Base-by-base conservation (phyloP, 2,329 filamentous ascomycete genomes). In the Fusarium sp. region DNA sequence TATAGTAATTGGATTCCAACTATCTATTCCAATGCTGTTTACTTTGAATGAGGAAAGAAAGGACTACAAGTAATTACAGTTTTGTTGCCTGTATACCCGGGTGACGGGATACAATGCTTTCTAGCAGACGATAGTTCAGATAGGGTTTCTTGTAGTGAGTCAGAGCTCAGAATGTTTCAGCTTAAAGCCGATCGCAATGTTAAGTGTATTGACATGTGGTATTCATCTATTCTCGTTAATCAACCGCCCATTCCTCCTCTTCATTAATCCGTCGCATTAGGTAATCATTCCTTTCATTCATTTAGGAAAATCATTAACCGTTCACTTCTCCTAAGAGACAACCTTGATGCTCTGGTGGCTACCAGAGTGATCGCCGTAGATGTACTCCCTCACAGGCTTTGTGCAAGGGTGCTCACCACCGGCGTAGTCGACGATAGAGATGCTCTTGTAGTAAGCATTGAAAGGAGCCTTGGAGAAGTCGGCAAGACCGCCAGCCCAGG, bases 401-500 rank as follows among this genome's bases (percentile, higher is more conserved):
- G 61, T 68, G 1, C 68, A 69, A 2, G 70, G 65, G 4, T 44
- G 53, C 25, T 76, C 73, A 55, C 76, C 77, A 32, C 78, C 77
- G 54, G 77, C 75, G 64, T 81, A 81, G 64, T 83, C 80, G 42
- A 73, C 68, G 53, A 83, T 75, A 29, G 70, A 76, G 53, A 82
- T 70, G 49, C 74, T 76, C 77, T 81, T 77, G 74, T 81, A 80
- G 71, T 77, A 77, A 51, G 77, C 79, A 3, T 69, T 69, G 72
- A 80, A 80, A 6, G 80, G 79, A 35, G 72, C 79, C 61, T 79
- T 55, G 42, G 63, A 69, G 70, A 79, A 82, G 66, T 81, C 76
- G 62, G 80, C 77, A 53, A 72, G 64, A 60, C 89, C 90, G 64
- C 88, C 89, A 36, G 87, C 85, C 87, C 87, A 89, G 51, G 81